Base-by-base conservation (phyloP, 2,329 filamentous ascomycete species). In the Fusarium pilosicola region DNA sequence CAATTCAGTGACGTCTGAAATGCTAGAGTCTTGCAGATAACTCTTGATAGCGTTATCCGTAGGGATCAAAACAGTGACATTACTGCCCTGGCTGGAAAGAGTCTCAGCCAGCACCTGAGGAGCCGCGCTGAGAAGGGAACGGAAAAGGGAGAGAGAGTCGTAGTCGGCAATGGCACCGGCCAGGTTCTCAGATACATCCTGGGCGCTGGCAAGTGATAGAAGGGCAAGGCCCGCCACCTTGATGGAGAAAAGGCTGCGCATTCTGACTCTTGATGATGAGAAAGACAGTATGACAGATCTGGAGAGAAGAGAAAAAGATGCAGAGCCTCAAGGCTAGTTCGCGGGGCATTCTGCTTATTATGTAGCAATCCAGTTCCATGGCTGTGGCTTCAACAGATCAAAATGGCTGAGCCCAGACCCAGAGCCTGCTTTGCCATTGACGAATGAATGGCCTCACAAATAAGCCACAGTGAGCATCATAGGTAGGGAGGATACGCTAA, bases 21-120 rank as follows among this genome's bases (percentile, higher is more conserved):
- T 41, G 1, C 56, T 49, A 3, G 75, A 68, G 5, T 28, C 20
- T 8, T 52, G 55, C 5, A 77, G 56, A 7, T 76, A 77, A 1
- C 56, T 58, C 7, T 70, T 41, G 20, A 77, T 74, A 7, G 75
- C 75, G 6, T 66, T 62, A 7, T 77, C 30, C 1, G 75, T 76
- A 4, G 75, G 75, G 7, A 77, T n/a, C 5, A 77, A 54, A 22
- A 77, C 56, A 7, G 75, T 77, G 12, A 77, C 39, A 36, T 77
- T 74, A 3, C n/a, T 63, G 0, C 57, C 52, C 13, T 57, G 59
- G 13, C 62, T 55, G 11, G 65, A 62, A 8, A 75, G 32, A 5
- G 49, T 42, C 7, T 56, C 22, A 6, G 28, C 34, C 3, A 77
- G 39, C 3, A 44, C 54, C 2, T 74, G 38, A 0, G 71, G 65